Percentiles rank a stretch among this genome's conserved stretches.
These are phyloP conservation scores for Blastobotrys malaysiensis DNA, from an alignment of 1,139 yeast species.

Conservation along the genomic window DNA sequence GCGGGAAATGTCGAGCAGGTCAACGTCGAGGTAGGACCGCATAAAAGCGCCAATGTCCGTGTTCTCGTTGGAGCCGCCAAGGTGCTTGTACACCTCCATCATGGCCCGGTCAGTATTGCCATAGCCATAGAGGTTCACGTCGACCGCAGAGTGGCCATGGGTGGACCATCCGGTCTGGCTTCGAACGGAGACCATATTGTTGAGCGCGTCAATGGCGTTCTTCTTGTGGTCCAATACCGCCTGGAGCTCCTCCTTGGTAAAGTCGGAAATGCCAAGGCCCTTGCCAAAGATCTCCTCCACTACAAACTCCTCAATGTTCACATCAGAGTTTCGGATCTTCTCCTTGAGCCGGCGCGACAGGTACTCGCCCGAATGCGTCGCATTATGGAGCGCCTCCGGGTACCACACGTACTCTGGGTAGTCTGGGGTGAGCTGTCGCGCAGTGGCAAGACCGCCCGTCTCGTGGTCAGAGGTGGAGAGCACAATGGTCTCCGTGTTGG, in stretches of 20 bases:
- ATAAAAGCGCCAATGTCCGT: slow-evolving; percentile 72
- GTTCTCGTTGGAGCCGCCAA: slow-evolving; percentile 79
- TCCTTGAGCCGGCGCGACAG: slow-evolving; percentile 40
- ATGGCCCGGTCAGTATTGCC: slow-evolving; percentile 44
- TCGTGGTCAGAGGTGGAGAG: slow-evolving; percentile 85
- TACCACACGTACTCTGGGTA: slow-evolving; percentile 73
- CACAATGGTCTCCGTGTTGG: slow-evolving; percentile 67
- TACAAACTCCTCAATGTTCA: slow-evolving; percentile 42
- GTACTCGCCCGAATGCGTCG: slow-evolving; percentile 69
- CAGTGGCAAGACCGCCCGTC: slow-evolving; percentile 79
- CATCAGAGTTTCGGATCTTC: slow-evolving; percentile 21
- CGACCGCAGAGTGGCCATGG: slow-evolving; percentile 86
- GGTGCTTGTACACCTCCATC: slow-evolving; percentile 30
- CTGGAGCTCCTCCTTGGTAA: slow-evolving; percentile 44
- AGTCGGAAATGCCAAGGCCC: slow-evolving; percentile 58
- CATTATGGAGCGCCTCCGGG: slow-evolving; percentile 61
- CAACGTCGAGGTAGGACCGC: slow-evolving; percentile 50
- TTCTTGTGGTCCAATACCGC: slow-evolving; percentile 15
- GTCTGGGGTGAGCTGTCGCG: slow-evolving; percentile 56
- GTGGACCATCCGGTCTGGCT: slow-evolving; percentile 87
- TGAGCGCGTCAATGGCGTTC: slow-evolving; percentile 41
- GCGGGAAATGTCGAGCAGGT: neutral
- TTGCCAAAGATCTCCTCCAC: slow-evolving; percentile 45
- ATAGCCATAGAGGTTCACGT: slow-evolving; percentile 75
- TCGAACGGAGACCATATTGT: slow-evolving; percentile 59